Evolutionary conservation across 495 filamentous ascomycete genomes (phyloP).

Genomic region (Filosporella fistucella): DNA sequence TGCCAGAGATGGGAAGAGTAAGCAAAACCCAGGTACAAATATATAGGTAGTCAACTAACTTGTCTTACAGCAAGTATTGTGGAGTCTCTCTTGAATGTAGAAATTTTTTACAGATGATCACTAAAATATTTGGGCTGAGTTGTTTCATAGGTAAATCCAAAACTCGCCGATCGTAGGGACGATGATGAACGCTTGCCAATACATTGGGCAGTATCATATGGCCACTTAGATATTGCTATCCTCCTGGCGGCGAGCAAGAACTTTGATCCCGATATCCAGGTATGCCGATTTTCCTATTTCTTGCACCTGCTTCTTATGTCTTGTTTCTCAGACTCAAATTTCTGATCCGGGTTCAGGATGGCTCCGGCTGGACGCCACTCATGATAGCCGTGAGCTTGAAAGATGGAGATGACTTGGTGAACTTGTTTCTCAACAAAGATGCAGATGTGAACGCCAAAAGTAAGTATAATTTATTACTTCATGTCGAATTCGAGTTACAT

Average conservation of each 20-base stretch:
- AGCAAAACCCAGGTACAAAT: constrained; percentile 18
- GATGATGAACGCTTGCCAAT: constrained; percentile 88
- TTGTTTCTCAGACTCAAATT: not conserved
- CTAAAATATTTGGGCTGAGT: not conserved
- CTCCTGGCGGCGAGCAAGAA: constrained; percentile 61
- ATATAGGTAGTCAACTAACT: too few relatives aligned
- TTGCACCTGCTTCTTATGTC: not conserved
- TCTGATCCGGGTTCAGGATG: constrained; percentile 53
- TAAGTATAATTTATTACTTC: constrained; percentile 27
- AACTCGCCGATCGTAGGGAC: constrained; percentile 69
- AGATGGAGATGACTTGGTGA: constrained; percentile 62
- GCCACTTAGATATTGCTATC: constrained; percentile 69
- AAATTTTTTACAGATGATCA: constrained; percentile 30
- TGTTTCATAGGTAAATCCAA: constrained; percentile 64
- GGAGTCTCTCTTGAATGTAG: constrained; percentile 73
- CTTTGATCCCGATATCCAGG: constrained; percentile 87
- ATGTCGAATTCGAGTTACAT: not conserved
- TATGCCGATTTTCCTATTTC: too few relatives aligned
- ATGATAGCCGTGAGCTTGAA: constrained; percentile 88
- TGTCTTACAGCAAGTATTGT: constrained; percentile 54
- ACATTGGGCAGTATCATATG: constrained; percentile 92
- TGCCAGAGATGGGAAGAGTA: constrained; percentile 81
- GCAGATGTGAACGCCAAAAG: constrained; percentile 74
- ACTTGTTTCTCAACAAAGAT: constrained; percentile 72
- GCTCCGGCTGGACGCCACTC: constrained; percentile 85